Conservation (phyloP, 108 stramenopile genomes). For the Seminavis robusta region DNA sequence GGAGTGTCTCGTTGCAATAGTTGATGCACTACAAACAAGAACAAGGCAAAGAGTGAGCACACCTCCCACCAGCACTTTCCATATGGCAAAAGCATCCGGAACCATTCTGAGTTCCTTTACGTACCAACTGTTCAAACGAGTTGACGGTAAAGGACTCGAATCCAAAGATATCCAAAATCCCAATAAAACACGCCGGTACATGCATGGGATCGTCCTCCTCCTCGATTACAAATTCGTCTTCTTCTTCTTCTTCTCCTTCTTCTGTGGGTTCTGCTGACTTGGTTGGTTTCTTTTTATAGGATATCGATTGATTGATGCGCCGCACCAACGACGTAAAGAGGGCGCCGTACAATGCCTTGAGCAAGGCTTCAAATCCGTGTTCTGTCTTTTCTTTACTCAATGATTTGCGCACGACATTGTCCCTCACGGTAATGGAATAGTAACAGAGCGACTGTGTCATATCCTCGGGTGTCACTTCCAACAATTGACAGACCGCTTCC, state of each 20-base stretch:
- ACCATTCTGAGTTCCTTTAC: too few relatives aligned
- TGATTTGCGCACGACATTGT: conserved; percentile 65
- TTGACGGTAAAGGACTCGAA: conserved; percentile 95
- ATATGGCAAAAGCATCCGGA: too few relatives aligned
- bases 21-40: too few relatives aligned
- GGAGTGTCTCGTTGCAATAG: conserved; percentile 92
- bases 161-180: conserved; percentile 98
- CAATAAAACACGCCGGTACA: conserved; percentile 71
- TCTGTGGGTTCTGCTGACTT: not conserved
- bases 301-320: conserved; percentile 83
- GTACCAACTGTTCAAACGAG: conserved; percentile 93
- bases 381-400: conserved; percentile 49
- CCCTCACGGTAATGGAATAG: conserved; percentile 65
- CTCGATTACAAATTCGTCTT: not conserved
- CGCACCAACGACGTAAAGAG: conserved; percentile 88
- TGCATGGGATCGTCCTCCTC: not conserved
- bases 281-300: not conserved
- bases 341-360: conserved; percentile 88
- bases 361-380: conserved; percentile 85
- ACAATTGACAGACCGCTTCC: conserved; percentile 39
- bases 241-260: not conserved
- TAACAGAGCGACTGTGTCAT: conserved; percentile 64
- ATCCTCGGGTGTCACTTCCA: conserved; percentile 58
- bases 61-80: too few relatives aligned
- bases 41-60: too few relatives aligned